Evolutionary conservation across 2,329 filamentous ascomycete species (phyloP).

Genomic region (Diaporthe sp.): DNA sequence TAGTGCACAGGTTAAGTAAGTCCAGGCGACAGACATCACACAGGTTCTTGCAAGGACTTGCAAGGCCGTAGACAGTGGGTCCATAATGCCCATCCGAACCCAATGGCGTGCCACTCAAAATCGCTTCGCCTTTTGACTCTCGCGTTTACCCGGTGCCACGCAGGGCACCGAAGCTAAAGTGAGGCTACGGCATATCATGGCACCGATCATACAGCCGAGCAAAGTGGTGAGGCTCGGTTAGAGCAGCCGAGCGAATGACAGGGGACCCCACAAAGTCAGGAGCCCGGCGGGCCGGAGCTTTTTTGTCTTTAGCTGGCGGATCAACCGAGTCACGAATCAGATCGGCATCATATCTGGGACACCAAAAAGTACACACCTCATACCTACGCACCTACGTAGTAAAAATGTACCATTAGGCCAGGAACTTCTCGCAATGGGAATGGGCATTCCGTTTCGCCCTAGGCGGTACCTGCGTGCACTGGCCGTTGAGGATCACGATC

Average conservation of each 20-base stretch:
- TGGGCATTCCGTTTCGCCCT: not conserved
- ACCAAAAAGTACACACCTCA: not conserved
- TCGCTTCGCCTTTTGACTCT: not conserved
- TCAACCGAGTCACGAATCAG: not conserved
- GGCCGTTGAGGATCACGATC: not conserved
- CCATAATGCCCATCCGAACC: not conserved
- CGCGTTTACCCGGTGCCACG: not conserved
- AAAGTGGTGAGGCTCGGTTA: not conserved
- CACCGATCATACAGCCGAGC: not conserved
- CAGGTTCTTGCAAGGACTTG: not conserved
- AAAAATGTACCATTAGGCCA: not conserved
- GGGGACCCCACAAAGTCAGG: not conserved
- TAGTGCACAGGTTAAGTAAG: not conserved
- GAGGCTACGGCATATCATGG: slow-evolving; percentile 5
- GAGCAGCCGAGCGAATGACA: not conserved
- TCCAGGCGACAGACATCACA: not conserved
- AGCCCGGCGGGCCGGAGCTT: not conserved
- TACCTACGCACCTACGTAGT: not conserved
- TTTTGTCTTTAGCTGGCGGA: not conserved
- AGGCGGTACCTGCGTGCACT: not conserved
- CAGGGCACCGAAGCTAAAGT: not conserved
- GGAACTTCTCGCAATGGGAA: not conserved
- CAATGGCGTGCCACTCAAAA: not conserved
- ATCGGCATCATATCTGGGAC: not conserved
- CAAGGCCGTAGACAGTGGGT: not conserved